These are phyloP conservation scores for Hyparrhenia diplandra DNA, from an alignment of 176 grass and related monocot species.

Conservation along the genomic window DNA sequence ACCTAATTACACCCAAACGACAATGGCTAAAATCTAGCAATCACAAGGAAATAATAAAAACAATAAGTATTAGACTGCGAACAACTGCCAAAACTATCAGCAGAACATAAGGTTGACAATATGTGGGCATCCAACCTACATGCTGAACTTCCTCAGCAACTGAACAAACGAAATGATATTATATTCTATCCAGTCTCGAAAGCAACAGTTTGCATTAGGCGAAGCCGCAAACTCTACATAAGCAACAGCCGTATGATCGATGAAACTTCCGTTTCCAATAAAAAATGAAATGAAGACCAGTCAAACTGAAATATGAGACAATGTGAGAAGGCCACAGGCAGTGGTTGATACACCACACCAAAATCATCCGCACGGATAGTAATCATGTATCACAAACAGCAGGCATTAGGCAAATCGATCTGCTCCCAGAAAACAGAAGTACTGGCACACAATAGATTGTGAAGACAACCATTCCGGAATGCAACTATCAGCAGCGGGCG, in stretches of 20 bases:
- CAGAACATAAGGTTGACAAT: neutral
- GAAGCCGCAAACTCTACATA: neutral
- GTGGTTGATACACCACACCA: neutral
- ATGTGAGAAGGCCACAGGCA: neutral
- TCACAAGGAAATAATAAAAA: neutral
- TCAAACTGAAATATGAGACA: neutral
- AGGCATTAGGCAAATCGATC: neutral
- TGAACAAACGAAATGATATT: neutral
- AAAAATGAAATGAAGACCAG: neutral
- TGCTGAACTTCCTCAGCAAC: neutral
- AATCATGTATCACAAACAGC: neutral
- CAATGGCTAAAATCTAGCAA: neutral
- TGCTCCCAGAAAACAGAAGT: neutral
- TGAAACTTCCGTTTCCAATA: neutral
- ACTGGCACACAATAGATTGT: neutral
- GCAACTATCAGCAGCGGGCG: neutral
- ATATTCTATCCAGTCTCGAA: neutral
- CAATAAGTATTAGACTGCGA: neutral
- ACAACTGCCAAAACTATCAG: neutral
- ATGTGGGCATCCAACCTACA: neutral
- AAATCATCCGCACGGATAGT: neutral
- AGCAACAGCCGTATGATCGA: neutral
- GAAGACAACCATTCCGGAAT: neutral
- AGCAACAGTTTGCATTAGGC: neutral
- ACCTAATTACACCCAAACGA: neutral